Conservation (phyloP, 495 filamentous ascomycete genomes). For the Penicillium subrubescens region DNA sequence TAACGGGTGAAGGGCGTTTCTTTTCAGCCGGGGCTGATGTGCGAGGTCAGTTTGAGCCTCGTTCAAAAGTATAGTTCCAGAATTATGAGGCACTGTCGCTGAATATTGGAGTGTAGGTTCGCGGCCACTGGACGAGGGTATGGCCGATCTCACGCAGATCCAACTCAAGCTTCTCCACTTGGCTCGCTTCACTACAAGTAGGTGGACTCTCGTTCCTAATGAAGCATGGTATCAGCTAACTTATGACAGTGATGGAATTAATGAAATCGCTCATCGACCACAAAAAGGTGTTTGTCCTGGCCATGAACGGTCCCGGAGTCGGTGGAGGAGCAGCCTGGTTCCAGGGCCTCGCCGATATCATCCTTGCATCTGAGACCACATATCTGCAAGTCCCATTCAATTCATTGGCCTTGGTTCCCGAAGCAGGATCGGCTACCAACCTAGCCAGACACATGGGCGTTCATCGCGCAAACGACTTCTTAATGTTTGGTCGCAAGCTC, state of each 20-base stretch:
- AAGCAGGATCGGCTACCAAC: slow-evolving; percentile 15
- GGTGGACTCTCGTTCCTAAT: background rate
- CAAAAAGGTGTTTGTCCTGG: slow-evolving; percentile 24
- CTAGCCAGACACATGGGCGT: slow-evolving; percentile 24
- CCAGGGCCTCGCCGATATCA: slow-evolving; percentile 25
- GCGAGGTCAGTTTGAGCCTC: background rate
- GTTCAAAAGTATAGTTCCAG: background rate
- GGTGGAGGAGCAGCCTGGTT: slow-evolving; percentile 30
- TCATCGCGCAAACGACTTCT: slow-evolving; percentile 24
- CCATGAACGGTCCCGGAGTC: slow-evolving; percentile 24
- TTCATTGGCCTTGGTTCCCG: slow-evolving; percentile 22
- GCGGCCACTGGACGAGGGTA: background rate
- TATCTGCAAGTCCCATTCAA: slow-evolving; percentile 28
- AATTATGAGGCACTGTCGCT: background rate
- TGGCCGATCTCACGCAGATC: background rate
- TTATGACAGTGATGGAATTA: background rate
- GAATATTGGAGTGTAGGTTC: background rate
- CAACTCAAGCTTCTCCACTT: background rate
- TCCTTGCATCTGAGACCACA: slow-evolving; percentile 18
- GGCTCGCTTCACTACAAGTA: background rate
- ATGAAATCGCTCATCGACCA: slow-evolving; percentile 10
- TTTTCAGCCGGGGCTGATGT: slow-evolving; percentile 27
- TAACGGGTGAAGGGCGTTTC: slow-evolving; percentile 29
- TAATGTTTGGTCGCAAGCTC: slow-evolving; percentile 25
- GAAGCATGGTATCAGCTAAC: background rate